Conservation (phyloP, 495 filamentous ascomycete genomes). For the Penicillium flavigenum region DNA sequence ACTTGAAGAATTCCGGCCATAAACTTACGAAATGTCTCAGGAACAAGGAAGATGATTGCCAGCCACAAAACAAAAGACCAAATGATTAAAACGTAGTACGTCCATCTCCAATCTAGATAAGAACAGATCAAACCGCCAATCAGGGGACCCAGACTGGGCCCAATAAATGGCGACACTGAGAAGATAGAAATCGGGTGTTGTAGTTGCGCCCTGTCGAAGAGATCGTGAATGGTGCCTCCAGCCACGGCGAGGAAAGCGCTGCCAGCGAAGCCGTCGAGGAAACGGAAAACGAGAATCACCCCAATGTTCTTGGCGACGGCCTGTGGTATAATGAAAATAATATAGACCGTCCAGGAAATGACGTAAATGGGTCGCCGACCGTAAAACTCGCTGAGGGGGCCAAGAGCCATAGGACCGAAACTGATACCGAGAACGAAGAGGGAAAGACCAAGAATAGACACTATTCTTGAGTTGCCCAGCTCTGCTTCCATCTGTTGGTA, state of each 20-base stretch:
- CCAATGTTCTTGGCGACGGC: conserved; percentile 55
- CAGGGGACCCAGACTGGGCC: conserved; percentile 47
- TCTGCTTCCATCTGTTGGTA: no score
- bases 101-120: conserved; percentile 61
- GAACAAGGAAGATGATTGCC: conserved; percentile 60
- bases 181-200: background rate
- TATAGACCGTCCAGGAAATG: conserved; percentile 58
- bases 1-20: no score
- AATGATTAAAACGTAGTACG: conserved; percentile 67
- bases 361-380: conserved; percentile 57
- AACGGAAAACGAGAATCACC: conserved; percentile 57
- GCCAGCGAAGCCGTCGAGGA: conserved; percentile 55
- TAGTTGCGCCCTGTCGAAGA: conserved; percentile 7
- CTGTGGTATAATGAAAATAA: conserved; percentile 59
- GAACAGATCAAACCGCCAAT: conserved; percentile 65
- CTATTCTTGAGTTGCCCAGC: no score
- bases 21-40: conserved; percentile 63
- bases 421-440: conserved; percentile 18
- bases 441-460: no score
- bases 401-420: conserved; percentile 57
- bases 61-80: conserved; percentile 55
- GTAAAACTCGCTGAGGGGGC: conserved; percentile 64
- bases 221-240: conserved; percentile 40
- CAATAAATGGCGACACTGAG: background rate
- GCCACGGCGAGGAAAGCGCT: conserved; percentile 52